A percentile compares a stretch with the other conserved stretches of the same genome.
These are phyloP conservation scores for Telopea speciosissima DNA, from an alignment of 177 flowering plant genomes.

Conservation along the genomic window DNA sequence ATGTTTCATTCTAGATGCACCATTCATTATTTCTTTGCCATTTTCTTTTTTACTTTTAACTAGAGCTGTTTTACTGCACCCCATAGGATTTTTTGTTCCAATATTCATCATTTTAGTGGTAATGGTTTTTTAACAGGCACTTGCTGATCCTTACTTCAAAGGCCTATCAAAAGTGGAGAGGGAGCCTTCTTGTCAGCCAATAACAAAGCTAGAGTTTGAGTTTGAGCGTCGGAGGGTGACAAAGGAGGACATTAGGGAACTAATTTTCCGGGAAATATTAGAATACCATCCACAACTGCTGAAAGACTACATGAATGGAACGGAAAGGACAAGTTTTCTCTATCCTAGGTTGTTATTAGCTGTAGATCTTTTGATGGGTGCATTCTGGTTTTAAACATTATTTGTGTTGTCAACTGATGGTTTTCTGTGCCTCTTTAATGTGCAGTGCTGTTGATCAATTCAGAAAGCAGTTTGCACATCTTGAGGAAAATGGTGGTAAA, in stretches of 20 bases:
- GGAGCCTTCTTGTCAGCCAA: slow-evolving; percentile 86
- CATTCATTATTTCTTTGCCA: too few species aligned
- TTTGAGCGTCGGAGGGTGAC: slow-evolving; percentile 86
- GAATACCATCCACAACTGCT: slow-evolving; percentile 93
- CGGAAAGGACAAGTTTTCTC: slow-evolving; percentile 69
- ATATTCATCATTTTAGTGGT: not conserved
- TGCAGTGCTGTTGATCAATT: slow-evolving; percentile 83
- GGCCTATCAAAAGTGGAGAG: slow-evolving; percentile 87
- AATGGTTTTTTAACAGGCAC: slow-evolving; percentile 44
- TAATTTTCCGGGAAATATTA: slow-evolving; percentile 79
- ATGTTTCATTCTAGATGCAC: not conserved
- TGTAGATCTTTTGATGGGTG: not conserved
- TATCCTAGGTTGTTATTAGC: slow-evolving; percentile 64
- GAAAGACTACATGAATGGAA: slow-evolving; percentile 75
- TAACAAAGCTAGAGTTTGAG: slow-evolving; percentile 86
- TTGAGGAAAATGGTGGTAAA: slow-evolving; percentile 68
- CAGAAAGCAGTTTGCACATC: slow-evolving; percentile 74
- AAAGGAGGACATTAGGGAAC: slow-evolving; percentile 78
- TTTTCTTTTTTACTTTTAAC: not conserved
- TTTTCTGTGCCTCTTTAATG: slow-evolving; percentile 11
- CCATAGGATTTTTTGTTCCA: not conserved
- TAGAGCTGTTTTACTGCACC: not conserved
- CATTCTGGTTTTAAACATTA: not conserved
- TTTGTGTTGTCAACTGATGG: not conserved
- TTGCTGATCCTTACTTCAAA: slow-evolving; percentile 92